These are phyloP conservation scores for Cenchrus americanus DNA, from an alignment of 176 grass and related monocot genomes.

Conservation along the genomic window DNA sequence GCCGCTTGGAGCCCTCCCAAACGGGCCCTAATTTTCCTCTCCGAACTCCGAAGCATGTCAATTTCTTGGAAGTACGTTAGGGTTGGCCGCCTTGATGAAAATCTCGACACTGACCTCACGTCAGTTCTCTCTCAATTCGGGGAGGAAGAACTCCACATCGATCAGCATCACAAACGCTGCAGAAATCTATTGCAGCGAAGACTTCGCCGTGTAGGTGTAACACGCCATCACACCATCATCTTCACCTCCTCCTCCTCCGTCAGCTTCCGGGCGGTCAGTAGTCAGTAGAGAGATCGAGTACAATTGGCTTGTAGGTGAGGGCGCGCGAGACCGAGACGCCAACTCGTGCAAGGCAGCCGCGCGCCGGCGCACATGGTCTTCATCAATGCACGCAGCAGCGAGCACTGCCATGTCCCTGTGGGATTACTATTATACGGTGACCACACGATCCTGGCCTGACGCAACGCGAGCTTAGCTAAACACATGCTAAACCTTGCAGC, in stretches of 20 bases:
- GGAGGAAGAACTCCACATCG: neutral
- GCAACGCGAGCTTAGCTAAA: neutral
- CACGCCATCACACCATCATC: neutral
- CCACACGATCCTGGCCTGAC: constrained; percentile 31
- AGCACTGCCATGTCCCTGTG: neutral
- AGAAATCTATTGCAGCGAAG: constrained; percentile 14
- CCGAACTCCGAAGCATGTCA: neutral
- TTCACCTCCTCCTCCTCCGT: neutral
- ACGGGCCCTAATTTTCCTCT: no score
- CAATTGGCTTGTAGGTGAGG: constrained; percentile 3
- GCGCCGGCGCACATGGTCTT: constrained; percentile 43
- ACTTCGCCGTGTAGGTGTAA: constrained; percentile 16
- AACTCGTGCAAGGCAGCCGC: constrained; percentile 7
- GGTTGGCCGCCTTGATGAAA: neutral
- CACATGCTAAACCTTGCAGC: constrained; percentile 12
- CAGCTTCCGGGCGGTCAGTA: neutral
- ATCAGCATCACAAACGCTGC: neutral
- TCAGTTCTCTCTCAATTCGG: neutral
- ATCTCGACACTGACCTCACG: neutral
- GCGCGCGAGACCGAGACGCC: constrained; percentile 4
- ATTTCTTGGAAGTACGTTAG: neutral
- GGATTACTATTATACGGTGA: constrained; percentile 16
- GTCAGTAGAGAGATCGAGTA: neutral
- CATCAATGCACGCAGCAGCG: constrained; percentile 35
- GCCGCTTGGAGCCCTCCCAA: no score